Percentiles rank a stretch among this genome's conserved stretches.
These are phyloP conservation scores for Euphrasia arctica DNA, from an alignment of 305 asterid genomes.

Conservation along the genomic window DNA sequence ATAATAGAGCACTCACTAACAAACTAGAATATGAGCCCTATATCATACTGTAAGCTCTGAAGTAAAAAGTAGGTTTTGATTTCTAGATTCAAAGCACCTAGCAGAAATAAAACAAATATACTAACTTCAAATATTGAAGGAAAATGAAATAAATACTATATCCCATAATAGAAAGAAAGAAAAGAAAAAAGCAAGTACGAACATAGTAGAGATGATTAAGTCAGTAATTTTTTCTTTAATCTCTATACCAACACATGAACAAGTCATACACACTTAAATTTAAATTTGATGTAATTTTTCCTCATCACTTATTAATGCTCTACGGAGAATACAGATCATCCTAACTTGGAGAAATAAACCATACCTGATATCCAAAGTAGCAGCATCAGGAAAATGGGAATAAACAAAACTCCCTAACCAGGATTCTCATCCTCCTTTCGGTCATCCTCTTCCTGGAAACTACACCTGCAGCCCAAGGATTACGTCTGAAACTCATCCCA, in stretches of 20 bases:
- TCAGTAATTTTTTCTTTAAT: neutral
- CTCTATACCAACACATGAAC: constrained; percentile 4
- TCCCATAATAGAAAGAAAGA: neutral
- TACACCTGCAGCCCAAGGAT: neutral
- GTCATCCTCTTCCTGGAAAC: neutral
- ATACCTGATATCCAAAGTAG: neutral
- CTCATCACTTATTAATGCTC: neutral
- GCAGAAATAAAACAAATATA: neutral
- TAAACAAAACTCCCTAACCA: neutral
- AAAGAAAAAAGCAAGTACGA: constrained; percentile 4
- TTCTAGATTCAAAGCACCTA: neutral
- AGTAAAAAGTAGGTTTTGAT: neutral
- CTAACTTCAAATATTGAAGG: neutral
- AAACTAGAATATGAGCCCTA: no score
- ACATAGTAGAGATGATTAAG: neutral
- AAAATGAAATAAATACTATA: neutral
- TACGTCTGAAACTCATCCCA: constrained; percentile 8
- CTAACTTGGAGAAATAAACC: neutral
- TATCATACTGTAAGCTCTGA: neutral
- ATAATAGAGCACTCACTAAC: neutral
- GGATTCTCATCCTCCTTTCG: constrained; percentile 1
- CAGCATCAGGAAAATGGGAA: constrained; percentile 11
- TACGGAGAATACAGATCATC: neutral
- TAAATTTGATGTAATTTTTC: neutral
- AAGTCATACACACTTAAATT: neutral